Evolutionary conservation across 192 early-diverging fungal genomes (phyloP), one percentile per base, ranked within the genome.

Genomic region (Backusella liffmaniae): DNA sequence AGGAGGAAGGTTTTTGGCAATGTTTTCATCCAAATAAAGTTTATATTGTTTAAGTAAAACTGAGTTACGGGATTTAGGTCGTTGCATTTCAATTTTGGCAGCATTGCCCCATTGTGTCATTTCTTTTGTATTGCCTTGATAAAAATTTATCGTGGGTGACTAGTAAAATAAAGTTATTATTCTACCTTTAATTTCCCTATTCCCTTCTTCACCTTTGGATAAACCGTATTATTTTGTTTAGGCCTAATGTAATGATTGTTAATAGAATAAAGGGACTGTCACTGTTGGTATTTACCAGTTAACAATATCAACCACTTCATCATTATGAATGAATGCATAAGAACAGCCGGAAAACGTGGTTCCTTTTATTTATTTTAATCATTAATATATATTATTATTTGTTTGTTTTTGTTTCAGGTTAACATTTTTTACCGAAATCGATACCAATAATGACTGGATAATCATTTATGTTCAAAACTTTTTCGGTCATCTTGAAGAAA

Each of bases 301-400:
- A 5, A 83, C 80, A 69, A 85, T 85, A 72, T 87, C 86, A 15
- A 85, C 74, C 12, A 87, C 86, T 77, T 87, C 84, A 51, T 85
- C 86, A 62, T 85, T 87, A 35, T 83, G 83, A 23, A 82, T 77
- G 79, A 85, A 87, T 21, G 84, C 80, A 73, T 87, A 85, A 3
- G 86, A 82, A 56, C 83, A 83, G 26, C 84, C 84, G 21, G 82
- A 85, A 67, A 82, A 87, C 1, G 86, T 87, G 44, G 84, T 87
- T 78, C 86, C 86, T 74, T 29, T 66, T 51, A 23, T 56, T 36
- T 62, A 29, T 62, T 49, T 49, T 7, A 49, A n/a, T 18, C 1
- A 49, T 49, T 49, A 49, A n/a, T 49, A 49, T 49, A n/a, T 49
- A 49, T 62, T 29, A 62, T 62, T 62, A 13, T 62, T 62, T 62